Base-by-base conservation (phyloP, 305 asterid genomes). In the Rubia balearica region DNA sequence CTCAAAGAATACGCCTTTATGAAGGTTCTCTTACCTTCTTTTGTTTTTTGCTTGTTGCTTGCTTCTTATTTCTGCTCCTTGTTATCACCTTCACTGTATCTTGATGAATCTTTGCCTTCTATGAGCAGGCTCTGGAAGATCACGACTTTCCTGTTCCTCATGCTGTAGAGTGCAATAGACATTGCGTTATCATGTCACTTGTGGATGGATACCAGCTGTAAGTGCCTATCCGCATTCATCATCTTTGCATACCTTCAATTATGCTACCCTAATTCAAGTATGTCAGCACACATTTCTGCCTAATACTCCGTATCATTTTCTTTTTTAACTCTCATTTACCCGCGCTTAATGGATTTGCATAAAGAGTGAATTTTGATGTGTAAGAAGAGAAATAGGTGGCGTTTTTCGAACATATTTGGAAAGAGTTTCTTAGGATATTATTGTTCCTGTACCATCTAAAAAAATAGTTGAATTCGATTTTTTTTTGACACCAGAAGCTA, bases 1-100 rank as follows among this genome's bases (percentile, higher is more conserved):
- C 95, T 90, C 74, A 93, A 90, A 75, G 98, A 93, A 81, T 93
- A 82, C 79, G 94, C 98, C 73, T 93, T 93, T 81, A 93, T 93
- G 98, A 93, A 90, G 98, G 97, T 89, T 64, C 67, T 72, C 7
- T 63, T 63, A 8, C 19, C 69, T 63, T 13, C 22, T 57, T 12
- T 42, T 65, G 19, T 13, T 30, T 57, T 12, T 42, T 65, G 19
- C 33, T 38, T 43, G 22, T 43, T 57, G 48, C 45, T 16, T 38
- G 40, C 36, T 30, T 36, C 22, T 51, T 9, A 8, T 51, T 8
- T 64, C 43, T 67, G 40, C n/a, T 17, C 33, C 7, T 43, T 10
- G 30, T 49, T 76, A 51, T 2, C 43, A 43, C 14, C n/a, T 24
- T 21, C 46, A 10, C 53, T 41, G n/a, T n/a, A 13, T 8, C 14